Conservation (phyloP, 176 grass and related monocot genomes). For the Cymbopogon citratus region DNA sequence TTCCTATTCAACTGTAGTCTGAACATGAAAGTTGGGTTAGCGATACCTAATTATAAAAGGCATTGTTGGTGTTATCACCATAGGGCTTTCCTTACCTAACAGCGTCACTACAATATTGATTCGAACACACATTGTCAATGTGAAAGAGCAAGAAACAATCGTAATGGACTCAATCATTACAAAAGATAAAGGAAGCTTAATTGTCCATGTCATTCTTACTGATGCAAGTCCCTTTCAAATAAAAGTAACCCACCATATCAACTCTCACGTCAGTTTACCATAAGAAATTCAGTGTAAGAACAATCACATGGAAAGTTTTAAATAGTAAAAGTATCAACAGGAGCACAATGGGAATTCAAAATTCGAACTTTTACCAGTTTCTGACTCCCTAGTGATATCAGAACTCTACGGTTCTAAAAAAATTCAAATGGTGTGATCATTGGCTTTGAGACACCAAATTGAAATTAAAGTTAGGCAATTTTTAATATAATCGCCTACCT, state of each 20-base stretch:
- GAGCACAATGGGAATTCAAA: background rate
- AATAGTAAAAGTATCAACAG: background rate
- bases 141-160: conserved; percentile 14
- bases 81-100: conserved; percentile 32
- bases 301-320: background rate
- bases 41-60: conserved; percentile 7
- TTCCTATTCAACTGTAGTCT: background rate
- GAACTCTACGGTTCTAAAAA: background rate
- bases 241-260: conserved; percentile 16
- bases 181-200: conserved; percentile 15
- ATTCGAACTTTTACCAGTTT: background rate
- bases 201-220: conserved; percentile 28
- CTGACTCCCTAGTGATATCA: background rate
- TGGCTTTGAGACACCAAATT: background rate
- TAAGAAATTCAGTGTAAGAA: background rate
- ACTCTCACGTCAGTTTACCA: background rate
- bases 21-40: background rate
- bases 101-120: conserved; percentile 25
- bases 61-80: conserved; percentile 23
- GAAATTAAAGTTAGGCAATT: background rate
- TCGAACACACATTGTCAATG: conserved; percentile 15
- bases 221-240: conserved; percentile 28
- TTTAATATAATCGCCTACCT: background rate
- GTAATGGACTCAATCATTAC: conserved; percentile 31
- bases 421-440: background rate